Percentiles rank a stretch among this genome's conserved stretches.
Evolutionary conservation across 768 basidiomycete species (phyloP).

Genomic region (Lactarius trivialis): DNA sequence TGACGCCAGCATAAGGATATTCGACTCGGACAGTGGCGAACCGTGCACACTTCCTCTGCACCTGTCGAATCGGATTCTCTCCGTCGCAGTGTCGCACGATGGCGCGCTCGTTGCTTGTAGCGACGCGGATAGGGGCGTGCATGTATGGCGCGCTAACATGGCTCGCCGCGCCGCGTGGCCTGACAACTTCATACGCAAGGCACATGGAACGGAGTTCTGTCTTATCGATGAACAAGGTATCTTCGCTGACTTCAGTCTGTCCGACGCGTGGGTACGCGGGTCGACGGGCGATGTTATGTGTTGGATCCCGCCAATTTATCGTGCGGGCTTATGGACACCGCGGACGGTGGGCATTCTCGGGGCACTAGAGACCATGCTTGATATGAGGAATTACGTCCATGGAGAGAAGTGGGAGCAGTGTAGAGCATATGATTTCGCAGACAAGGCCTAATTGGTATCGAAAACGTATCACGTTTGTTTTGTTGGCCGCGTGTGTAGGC

Average conservation of each 20-base stretch:
- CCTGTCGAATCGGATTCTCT: neutral
- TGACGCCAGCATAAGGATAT: slow-evolving; percentile 10
- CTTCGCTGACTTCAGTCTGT: neutral
- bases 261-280: slow-evolving; percentile 13
- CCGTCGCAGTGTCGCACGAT: slow-evolving; percentile 6
- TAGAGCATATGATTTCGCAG: neutral
- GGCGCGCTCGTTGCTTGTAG: slow-evolving; percentile 4
- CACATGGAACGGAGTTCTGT: slow-evolving; percentile 3
- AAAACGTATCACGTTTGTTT: neutral
- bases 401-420: slow-evolving; percentile 13
- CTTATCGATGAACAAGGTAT: slow-evolving; percentile 10
- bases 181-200: neutral
- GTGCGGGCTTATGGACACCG: slow-evolving; percentile 11
- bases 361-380: slow-evolving; percentile 5
- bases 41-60: slow-evolving; percentile 3
- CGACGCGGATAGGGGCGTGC: neutral
- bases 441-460: neutral
- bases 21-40: slow-evolving; percentile 8
- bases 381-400: slow-evolving; percentile 4
- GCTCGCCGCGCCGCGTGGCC: slow-evolving; percentile 6
- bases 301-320: slow-evolving; percentile 15
- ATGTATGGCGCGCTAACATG: slow-evolving; percentile 5
- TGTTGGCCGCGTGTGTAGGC: no score
- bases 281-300: slow-evolving; percentile 1
- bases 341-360: slow-evolving; percentile 11